These are phyloP conservation scores for Cladorrhinum sp. DNA, from an alignment of 2,329 filamentous ascomycete genomes.

Conservation along the genomic window DNA sequence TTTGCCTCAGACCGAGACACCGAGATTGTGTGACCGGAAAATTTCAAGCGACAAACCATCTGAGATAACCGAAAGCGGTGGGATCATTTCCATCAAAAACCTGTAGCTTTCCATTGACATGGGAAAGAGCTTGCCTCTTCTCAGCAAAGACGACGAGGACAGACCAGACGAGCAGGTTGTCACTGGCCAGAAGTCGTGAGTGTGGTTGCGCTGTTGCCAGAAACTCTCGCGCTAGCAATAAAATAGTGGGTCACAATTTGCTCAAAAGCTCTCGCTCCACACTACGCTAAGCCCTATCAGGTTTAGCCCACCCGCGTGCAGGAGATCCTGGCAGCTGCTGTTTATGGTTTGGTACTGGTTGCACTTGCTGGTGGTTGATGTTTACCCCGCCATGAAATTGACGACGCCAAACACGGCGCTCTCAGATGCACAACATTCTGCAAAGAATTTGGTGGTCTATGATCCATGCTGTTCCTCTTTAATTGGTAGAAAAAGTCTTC, in stretches of 20 bases:
- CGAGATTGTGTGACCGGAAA: not conserved
- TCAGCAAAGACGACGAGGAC: conserved; percentile 1
- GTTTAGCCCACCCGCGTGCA: conserved; percentile 13
- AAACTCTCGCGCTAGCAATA: conserved; percentile 17
- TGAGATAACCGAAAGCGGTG: not conserved
- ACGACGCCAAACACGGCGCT: too few species aligned
- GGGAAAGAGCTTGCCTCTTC: not conserved
- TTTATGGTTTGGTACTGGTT: conserved; percentile 9
- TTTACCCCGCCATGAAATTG: conserved; percentile 2
- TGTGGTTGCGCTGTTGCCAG: conserved; percentile 4
- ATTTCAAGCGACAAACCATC: not conserved
- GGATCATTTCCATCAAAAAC: not conserved
- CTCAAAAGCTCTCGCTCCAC: conserved; percentile 46
- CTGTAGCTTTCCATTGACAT: not conserved
- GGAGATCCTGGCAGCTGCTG: conserved; percentile 16
- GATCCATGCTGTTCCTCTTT: too few species aligned
- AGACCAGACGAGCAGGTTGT: conserved; percentile 19
- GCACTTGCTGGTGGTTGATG: not conserved
- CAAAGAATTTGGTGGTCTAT: too few species aligned
- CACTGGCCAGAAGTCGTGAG: conserved; percentile 15
- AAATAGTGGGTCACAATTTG: conserved; percentile 40
- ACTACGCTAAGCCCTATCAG: conserved; percentile 10
- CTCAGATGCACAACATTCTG: too few species aligned
- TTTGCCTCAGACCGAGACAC: not conserved
- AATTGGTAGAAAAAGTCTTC: too few species aligned